These are phyloP conservation scores for Brettanomyces naardenensis DNA, from an alignment of 805 yeast genomes.

Conservation along the genomic window DNA sequence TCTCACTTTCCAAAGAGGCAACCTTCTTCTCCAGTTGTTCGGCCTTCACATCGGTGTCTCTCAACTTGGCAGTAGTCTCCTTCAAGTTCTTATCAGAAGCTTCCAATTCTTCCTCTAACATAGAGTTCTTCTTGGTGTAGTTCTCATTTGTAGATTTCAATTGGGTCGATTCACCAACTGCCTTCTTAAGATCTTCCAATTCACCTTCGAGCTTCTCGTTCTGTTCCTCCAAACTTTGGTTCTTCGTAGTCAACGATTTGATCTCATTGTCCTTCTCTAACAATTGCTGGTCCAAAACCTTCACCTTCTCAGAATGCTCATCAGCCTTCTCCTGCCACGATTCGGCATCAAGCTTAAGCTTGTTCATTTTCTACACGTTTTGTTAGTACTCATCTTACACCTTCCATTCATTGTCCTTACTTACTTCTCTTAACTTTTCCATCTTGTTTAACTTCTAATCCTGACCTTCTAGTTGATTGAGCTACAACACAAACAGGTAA, in stretches of 20 bases:
- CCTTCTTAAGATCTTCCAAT: conserved; percentile 68
- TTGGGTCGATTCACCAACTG: conserved; percentile 85
- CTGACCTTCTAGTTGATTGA: no score
- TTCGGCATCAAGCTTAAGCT: conserved; percentile 91
- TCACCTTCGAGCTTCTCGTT: conserved; percentile 55
- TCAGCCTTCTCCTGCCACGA: conserved; percentile 96
- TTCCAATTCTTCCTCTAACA: conserved; percentile 87
- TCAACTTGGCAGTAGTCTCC: conserved; percentile 87
- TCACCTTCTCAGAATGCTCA: conserved; percentile 70
- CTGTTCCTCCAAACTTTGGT: conserved; percentile 82
- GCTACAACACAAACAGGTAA: no score
- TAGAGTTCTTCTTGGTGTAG: conserved; percentile 81
- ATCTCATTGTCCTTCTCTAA: conserved; percentile 92
- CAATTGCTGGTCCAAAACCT: conserved; percentile 86
- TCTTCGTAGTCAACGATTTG: conserved; percentile 86
- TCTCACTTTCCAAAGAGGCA: conserved; percentile 84
- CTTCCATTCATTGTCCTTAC: conserved; percentile 12
- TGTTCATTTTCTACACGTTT: conserved; percentile 60
- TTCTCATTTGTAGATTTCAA: conserved; percentile 86
- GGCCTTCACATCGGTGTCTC: conserved; percentile 92
- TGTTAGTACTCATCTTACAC: neutral
- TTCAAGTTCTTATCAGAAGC: conserved; percentile 83
- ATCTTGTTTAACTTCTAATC: conserved; percentile 22
- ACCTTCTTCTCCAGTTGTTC: conserved; percentile 95
- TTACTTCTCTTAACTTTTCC: conserved; percentile 45